phyloP scores from a whole-genome alignment of 106 monocot species.

The Chionographis japonica region DNA sequence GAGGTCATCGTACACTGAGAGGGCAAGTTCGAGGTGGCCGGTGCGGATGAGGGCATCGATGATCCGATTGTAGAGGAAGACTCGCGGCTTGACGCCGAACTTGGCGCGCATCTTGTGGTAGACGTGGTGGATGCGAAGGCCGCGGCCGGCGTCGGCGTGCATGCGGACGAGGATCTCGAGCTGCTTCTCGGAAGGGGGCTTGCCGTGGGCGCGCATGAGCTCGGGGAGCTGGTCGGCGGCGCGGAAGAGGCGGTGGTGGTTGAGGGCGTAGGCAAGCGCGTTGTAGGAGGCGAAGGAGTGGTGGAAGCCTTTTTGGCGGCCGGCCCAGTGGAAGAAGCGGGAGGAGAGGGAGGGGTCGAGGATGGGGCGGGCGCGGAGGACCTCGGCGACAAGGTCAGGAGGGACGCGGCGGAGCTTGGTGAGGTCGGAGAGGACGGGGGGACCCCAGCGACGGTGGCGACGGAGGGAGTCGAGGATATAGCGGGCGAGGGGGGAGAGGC shows the following conservation, averaged over 20 bases:
- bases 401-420: conserved; percentile 81
- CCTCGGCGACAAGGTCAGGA: conserved; percentile 62
- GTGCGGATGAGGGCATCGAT: conserved; percentile 49
- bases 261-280: conserved; percentile 61
- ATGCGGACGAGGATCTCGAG: conserved; percentile 81
- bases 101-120: conserved; percentile 42
- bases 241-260: conserved; percentile 35
- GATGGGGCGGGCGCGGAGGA: conserved; percentile 52
- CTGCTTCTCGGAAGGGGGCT: conserved; percentile 68
- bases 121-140: conserved; percentile 47
- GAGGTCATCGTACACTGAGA: conserved; percentile 58
- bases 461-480: conserved; percentile 70
- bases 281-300: conserved; percentile 79
- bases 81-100: conserved; percentile 43
- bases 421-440: conserved; percentile 67
- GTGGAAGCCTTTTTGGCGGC: conserved; percentile 66
- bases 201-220: conserved; percentile 71
- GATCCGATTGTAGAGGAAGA: conserved; percentile 76
- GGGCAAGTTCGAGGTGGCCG: conserved; percentile 60
- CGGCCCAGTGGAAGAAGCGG: conserved; percentile 88
- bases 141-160: conserved; percentile 60
- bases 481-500: conserved; percentile 86
- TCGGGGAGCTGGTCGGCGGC: conserved; percentile 73
- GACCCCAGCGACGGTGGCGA: conserved; percentile 64
- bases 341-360: conserved; percentile 38